A percentile compares a stretch with the other conserved stretches of the same genome.
These are phyloP conservation scores for Camptophora hylomeconis DNA, from an alignment of 2,329 filamentous ascomycete species.

Conservation along the genomic window DNA sequence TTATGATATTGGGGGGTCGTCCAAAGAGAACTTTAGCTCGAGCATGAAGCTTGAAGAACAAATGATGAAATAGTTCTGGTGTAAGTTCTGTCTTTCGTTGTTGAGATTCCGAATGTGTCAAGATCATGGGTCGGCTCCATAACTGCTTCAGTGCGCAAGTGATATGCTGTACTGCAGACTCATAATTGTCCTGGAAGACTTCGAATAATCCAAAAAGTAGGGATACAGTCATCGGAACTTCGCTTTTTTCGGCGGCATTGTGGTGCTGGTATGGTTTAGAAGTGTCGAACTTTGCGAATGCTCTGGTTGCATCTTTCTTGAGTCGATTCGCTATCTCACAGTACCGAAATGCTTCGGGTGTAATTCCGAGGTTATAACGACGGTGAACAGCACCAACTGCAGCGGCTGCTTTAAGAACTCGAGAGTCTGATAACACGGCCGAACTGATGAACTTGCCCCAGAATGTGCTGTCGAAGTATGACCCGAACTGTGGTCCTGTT, in stretches of 20 bases:
- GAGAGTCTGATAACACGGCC: slow-evolving; percentile 12
- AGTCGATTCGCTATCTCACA: slow-evolving; percentile 14
- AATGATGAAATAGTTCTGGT: neutral
- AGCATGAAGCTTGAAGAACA: slow-evolving; percentile 1
- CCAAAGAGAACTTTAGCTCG: slow-evolving; percentile 7
- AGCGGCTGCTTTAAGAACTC: slow-evolving; percentile 12
- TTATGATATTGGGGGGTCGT: slow-evolving; percentile 8
- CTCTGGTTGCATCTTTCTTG: slow-evolving; percentile 10
- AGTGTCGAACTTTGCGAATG: slow-evolving; percentile 5
- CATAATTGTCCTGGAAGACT: slow-evolving; percentile 16
- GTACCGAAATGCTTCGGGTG: slow-evolving; percentile 15
- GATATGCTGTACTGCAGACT: slow-evolving; percentile 10
- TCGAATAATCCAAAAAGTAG: slow-evolving; percentile 16
- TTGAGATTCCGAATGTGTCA: slow-evolving; percentile 13
- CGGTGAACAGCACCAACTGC: slow-evolving; percentile 17
- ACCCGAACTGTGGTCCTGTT: slow-evolving; percentile 17
- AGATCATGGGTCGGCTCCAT: slow-evolving; percentile 10
- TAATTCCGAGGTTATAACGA: slow-evolving; percentile 15
- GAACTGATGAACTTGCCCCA: slow-evolving; percentile 12
- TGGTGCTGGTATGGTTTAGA: slow-evolving; percentile 8
- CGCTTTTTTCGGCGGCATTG: slow-evolving; percentile 9
- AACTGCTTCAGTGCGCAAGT: slow-evolving; percentile 11
- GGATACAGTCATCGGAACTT: slow-evolving; percentile 13
- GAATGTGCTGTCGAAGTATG: slow-evolving; percentile 17
- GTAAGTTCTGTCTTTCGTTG: slow-evolving; percentile 9